A percentile compares a stretch with the other conserved stretches of the same genome.
Evolutionary conservation across 768 basidiomycete species (phyloP).

Genomic region (Infundibulicybe gibba): DNA sequence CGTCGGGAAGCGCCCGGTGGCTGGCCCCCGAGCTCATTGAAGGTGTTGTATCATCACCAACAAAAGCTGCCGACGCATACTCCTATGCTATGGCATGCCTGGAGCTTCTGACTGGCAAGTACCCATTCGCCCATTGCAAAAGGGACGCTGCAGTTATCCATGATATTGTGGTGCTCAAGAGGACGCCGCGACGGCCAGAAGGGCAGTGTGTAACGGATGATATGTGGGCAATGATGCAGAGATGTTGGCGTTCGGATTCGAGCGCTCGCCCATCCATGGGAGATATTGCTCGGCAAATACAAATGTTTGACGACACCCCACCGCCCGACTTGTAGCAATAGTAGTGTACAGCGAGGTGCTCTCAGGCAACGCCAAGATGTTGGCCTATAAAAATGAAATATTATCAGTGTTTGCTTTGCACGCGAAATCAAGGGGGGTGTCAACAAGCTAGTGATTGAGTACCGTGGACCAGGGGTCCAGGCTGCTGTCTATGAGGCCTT

Average conservation of each 20-base stretch:
- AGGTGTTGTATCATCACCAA: conserved; percentile 35
- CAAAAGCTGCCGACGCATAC: conserved; percentile 49
- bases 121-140: conserved; percentile 47
- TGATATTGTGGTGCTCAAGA: conserved; percentile 32
- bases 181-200: conserved; percentile 40
- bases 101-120: conserved; percentile 51
- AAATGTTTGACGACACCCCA: conserved; percentile 11
- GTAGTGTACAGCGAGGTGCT: neutral
- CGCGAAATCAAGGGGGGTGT: no score
- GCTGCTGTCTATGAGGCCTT: no score
- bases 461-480: no score
- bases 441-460: no score
- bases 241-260: conserved; percentile 42
- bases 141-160: conserved; percentile 49
- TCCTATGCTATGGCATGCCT: conserved; percentile 60
- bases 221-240: conserved; percentile 42
- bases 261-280: conserved; percentile 35
- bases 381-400: no score
- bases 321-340: neutral
- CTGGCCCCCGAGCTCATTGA: conserved; percentile 57
- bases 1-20: conserved; percentile 52
- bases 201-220: conserved; percentile 31
- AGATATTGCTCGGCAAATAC: conserved; percentile 26
- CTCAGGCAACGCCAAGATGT: neutral
- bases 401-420: no score